Evolutionary conservation across 192 early-diverging fungal genomes (phyloP).

Genomic region (Glomus cerebriforme): DNA sequence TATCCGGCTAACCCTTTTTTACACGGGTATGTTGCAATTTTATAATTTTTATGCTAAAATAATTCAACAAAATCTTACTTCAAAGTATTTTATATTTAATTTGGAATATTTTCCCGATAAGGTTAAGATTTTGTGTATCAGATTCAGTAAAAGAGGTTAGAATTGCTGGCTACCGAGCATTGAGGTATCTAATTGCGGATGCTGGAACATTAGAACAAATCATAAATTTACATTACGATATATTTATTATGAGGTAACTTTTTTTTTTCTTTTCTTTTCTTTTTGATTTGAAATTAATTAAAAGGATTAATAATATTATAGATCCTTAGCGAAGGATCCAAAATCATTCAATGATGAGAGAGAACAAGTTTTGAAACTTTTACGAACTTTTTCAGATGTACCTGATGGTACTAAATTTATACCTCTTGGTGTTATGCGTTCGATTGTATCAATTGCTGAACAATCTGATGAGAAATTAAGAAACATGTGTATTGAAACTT

Average conservation of each 20-base stretch:
- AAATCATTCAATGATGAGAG: conserved; percentile 68
- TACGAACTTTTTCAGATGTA: conserved; percentile 68
- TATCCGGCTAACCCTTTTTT: conserved; percentile 28
- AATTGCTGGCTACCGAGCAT: conserved; percentile 31
- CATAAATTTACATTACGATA: conserved; percentile 44
- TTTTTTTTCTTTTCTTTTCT: neutral
- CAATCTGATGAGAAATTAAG: conserved; percentile 76
- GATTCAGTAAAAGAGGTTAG: conserved; percentile 33
- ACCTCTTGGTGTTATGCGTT: conserved; percentile 65
- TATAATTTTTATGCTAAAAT: neutral
- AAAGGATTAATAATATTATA: neutral
- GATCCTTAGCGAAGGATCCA: conserved; percentile 59
- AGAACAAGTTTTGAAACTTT: conserved; percentile 76
- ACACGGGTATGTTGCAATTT: conserved; percentile 5
- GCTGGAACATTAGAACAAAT: conserved; percentile 13
- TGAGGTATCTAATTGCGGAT: conserved; percentile 30
- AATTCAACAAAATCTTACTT: too few species aligned
- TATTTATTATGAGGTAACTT: conserved; percentile 72
- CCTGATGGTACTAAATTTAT: conserved; percentile 62
- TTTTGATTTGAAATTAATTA: neutral
- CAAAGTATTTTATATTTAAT: neutral
- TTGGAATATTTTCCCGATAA: neutral
- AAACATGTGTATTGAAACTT: conserved; percentile 71
- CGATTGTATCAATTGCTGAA: conserved; percentile 75
- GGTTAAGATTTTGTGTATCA: conserved; percentile 30